Evolutionary conservation across 352 stramenopile species (phyloP), one percentile per base, ranked within the genome.

Genomic region (Globisporangium apiculatum): DNA sequence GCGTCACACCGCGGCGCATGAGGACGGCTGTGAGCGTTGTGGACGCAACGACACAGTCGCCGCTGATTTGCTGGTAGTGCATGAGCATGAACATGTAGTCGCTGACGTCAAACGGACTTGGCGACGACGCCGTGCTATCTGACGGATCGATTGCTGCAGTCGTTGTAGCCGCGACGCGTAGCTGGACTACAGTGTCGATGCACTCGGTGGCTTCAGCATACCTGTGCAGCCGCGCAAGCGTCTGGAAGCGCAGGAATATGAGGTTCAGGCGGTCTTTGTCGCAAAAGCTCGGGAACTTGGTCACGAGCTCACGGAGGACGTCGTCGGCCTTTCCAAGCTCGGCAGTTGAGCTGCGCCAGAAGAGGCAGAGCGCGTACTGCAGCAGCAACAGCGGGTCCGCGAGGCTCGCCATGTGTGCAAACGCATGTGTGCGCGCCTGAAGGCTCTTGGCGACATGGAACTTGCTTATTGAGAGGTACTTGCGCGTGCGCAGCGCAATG

Each of bases 81-180:
- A 87, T 74, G 31, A 87, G 45, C 75, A 90, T 88, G 52, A 90
- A 54, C 7, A 71, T 57, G 51, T 87, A 88, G 51, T 90, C 77
- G 0, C 35, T 51, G 0, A 53, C 37, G 17, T 86, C 71, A 45
- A 87, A 90, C 35, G 57, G 24, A 14, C 24, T 41, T 0, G 56
- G 52, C 4, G 5, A 7, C 0, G 15, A 18, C 8, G 1, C 14
- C 8, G 7, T 9, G 17, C 15, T 18, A 1, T 55, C 12, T 12
- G n/a, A n/a, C 10, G 58, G 43, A 12, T 35, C 14, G 7, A 17
- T 7, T 10, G 38, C 9, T 41, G 18, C 7, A 17, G 53, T 17
- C 11, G 36, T 31, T 2, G 43, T n/a, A 14, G 55, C 12, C 14
- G 48, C 53, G 31, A 53, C 37, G 37, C 68, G 43, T 3, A 83